Conservation (phyloP, 805 yeast species). For the Metschnikowia anglica region DNA sequence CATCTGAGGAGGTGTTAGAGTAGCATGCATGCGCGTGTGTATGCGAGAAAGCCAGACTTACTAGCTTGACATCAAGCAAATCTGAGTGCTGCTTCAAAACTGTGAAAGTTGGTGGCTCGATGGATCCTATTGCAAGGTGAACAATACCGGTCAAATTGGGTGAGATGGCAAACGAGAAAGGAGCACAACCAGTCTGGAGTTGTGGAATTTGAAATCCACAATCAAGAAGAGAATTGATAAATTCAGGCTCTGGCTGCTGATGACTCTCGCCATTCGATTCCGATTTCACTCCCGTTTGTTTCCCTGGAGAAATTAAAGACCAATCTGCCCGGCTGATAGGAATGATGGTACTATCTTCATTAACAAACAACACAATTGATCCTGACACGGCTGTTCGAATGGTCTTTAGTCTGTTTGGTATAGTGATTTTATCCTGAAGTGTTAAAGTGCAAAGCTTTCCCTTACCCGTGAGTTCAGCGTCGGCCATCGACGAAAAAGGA, state of each 20-base stretch:
- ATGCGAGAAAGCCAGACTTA: constrained; percentile 59
- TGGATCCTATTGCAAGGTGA: constrained; percentile 20
- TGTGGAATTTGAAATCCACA: constrained; percentile 53
- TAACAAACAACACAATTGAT: constrained; percentile 37
- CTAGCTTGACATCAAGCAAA: constrained; percentile 30
- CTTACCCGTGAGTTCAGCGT: constrained; percentile 14
- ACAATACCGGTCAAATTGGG: constrained; percentile 50
- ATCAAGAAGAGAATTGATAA: constrained; percentile 47
- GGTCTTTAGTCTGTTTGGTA: constrained; percentile 29
- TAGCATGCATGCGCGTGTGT: constrained; percentile 72
- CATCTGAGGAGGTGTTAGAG: constrained; percentile 66
- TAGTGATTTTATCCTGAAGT: constrained; percentile 29
- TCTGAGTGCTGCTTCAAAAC: constrained; percentile 4
- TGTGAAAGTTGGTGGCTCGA: constrained; percentile 4
- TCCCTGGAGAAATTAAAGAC: constrained; percentile 19
- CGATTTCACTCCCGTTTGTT: background rate
- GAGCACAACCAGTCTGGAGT: constrained; percentile 23
- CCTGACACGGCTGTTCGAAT: constrained; percentile 40
- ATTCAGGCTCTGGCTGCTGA: constrained; percentile 21
- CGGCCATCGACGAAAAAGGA: constrained; percentile 34
- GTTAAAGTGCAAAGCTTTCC: constrained; percentile 13
- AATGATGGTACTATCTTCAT: constrained; percentile 47
- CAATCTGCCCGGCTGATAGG: constrained; percentile 40
- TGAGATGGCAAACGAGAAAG: constrained; percentile 41
- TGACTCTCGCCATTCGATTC: background rate